Conservation (phyloP, 495 filamentous ascomycete species). For the Talaromyces wortmannii region DNA sequence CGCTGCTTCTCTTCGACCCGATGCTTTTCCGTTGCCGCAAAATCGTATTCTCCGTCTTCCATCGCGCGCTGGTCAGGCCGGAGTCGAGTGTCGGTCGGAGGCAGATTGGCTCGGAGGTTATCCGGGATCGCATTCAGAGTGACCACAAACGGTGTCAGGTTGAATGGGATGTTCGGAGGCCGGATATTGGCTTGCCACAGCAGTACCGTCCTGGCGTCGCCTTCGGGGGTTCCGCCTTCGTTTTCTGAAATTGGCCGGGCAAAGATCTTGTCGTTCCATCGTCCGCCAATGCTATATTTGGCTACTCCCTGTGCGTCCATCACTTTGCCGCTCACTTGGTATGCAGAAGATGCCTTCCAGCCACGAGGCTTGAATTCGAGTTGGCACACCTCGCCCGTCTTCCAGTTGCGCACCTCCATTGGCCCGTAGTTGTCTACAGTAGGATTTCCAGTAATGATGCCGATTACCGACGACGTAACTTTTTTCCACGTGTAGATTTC, state of each 20-base stretch:
- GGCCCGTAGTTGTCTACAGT: conserved; percentile 97
- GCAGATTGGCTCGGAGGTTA: conserved; percentile 60
- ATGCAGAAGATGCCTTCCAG: conserved; percentile 88
- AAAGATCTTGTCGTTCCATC: conserved; percentile 97
- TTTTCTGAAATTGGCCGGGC: conserved; percentile 88
- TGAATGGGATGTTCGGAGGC: conserved; percentile 85
- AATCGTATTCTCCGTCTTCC: conserved; percentile 93
- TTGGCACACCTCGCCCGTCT: conserved; percentile 82
- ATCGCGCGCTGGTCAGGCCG: conserved; percentile 96
- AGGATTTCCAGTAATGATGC: conserved; percentile 94
- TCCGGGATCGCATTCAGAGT: conserved; percentile 87
- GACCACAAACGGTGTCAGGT: conserved; percentile 91
- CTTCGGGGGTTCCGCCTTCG: conserved; percentile 60
- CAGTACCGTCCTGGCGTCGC: conserved; percentile 65
- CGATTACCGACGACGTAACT: conserved; percentile 93
- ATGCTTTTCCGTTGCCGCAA: conserved; percentile 91
- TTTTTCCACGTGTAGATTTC: conserved; percentile 99
- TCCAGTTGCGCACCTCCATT: conserved; percentile 97
- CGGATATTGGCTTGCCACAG: conserved; percentile 86
- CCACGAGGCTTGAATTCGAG: conserved; percentile 93
- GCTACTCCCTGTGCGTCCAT: conserved; percentile 66
- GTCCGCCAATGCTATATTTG: conserved; percentile 82
- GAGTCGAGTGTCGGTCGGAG: conserved; percentile 86
- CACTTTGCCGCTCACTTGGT: conserved; percentile 80
- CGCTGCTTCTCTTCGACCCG: conserved; percentile 92